Evolutionary conservation across 257 asterid species (phyloP).

Genomic region (Nicotiana paniculata): DNA sequence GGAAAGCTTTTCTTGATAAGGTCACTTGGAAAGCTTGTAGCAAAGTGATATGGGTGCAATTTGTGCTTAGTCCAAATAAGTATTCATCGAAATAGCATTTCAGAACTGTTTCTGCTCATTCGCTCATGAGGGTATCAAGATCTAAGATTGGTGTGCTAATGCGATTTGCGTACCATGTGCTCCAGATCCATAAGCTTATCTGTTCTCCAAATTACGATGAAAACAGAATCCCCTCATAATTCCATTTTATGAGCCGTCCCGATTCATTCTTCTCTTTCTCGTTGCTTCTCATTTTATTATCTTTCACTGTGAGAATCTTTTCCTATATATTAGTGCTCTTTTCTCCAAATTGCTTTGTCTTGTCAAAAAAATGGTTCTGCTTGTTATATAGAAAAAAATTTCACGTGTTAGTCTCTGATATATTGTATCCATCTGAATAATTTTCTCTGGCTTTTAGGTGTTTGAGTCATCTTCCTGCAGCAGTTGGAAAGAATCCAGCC

Average conservation of each 20-base stretch:
- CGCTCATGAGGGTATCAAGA: background rate
- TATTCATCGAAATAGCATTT: background rate
- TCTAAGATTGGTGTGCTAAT: background rate
- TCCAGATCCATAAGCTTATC: background rate
- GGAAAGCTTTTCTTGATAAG: background rate
- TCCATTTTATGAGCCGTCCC: background rate
- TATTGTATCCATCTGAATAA: conserved; percentile 16
- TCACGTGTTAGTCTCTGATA: background rate
- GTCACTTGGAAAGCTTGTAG: background rate
- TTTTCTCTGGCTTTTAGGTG: conserved; percentile 52
- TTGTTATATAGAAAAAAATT: background rate
- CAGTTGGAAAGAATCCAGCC: conserved; percentile 83
- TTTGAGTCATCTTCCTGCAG: conserved; percentile 86
- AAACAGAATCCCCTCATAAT: background rate
- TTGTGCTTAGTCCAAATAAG: background rate
- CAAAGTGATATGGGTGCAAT: background rate
- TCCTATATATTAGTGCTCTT: background rate
- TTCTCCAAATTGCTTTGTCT: background rate
- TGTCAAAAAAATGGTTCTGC: background rate
- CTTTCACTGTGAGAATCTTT: background rate
- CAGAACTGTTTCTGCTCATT: conserved; percentile 3
- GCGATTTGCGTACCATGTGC: background rate
- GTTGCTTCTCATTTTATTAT: background rate
- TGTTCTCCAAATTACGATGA: background rate
- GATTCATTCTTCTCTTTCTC: background rate